Evolutionary conservation across 1,139 yeast genomes (phyloP), one percentile per base, ranked within the genome.

Genomic region (Zygosaccharomyces sapae): DNA sequence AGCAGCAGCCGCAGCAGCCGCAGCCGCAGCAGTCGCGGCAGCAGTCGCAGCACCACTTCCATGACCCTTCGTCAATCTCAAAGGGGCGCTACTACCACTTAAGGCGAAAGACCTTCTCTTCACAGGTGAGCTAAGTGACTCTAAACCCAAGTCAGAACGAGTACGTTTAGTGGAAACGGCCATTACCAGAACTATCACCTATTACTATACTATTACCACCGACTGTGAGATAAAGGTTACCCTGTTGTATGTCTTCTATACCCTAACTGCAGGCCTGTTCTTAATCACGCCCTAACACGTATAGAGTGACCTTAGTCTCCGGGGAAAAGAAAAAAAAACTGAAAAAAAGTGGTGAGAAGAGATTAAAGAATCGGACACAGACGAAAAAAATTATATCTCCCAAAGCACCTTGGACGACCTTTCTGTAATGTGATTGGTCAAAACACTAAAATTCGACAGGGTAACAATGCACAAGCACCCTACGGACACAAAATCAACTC

Each of bases 111-210:
- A 37, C 38, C 51, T 44, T 36, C 45, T 43, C 40, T 48, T 48
- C 36, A 44, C 22, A n/a, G 45, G 38, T 18, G 39, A 33, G 24
- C 39, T 27, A 7, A 41, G 24, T 2, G 36, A 19, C 10, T 27
- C 34, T 16, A 36, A 24, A 29, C 47, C 48, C 31, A 49, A 48
- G n/a, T 52, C 56, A 27, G 58, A 46, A 41, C 44, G 52, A n/a
- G 55, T 48, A 39, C 58, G 55, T 39, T 57, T 55, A 43, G 56
- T 47, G 33, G 57, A 52, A 39, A 55, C 45, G 44, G 57, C 57
- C 57, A 52, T 53, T 29, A 31, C 27, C 29, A 36, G 16, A 18
- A n/a, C 16, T 38, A 22, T 38, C 7, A 29, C 39, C 39, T 36
- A 3, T 38, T 12, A n/a, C 12, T 38, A 29, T 31, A 31, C 18